Evolutionary conservation across 306 rosid genomes (phyloP), one percentile per base, ranked within the genome.

Genomic region (Parietaria judaica): DNA sequence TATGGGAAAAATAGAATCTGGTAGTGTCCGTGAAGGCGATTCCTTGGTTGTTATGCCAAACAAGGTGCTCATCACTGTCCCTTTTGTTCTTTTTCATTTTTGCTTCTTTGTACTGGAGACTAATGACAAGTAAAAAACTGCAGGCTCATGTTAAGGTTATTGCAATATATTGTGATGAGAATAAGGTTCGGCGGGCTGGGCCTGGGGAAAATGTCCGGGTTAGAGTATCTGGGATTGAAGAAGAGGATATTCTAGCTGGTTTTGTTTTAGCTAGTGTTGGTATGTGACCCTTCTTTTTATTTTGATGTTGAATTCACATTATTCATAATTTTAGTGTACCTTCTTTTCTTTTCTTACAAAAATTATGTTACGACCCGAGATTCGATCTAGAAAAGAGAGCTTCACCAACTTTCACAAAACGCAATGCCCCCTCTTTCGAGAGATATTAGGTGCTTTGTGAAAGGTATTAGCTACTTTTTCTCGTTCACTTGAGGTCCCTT

Each of bases 1-100:
- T 61, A 88, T 94, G 99, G 99, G 99, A 10, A 94, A 94, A 79
- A 89, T 89, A 64, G 99, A 94, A 81, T 94, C 91, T 75, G 99
- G 99, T 50, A 72, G 76, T 4, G 70, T 86, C 56, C 68, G 76
- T 6, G 95, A 89, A 76, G 99, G 99, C 7, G 97, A 88, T 67
- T 74, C 94, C 45, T 43, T 94, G 75, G 51, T 80, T 76, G 56
- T 94, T 58, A 94, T 94, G 97, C 99, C 99, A 72, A 94, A 94
- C 72, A 94, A 89, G 99, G 99, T 94, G 36, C 8, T 31, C 51
- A 47, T 59, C 55, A 23, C 31, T 39, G 10, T 61, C 58, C 9
- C 52, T 43, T 57, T 37, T 56, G 14, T 59, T 44, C 41, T 38
- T 17, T 2, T 3, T 44, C 47, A 63, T 13, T 23, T 15, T 11